phyloP scores from a whole-genome alignment of 2,329 filamentous ascomycete genomes.

The Diaporthe vaccinii region DNA sequence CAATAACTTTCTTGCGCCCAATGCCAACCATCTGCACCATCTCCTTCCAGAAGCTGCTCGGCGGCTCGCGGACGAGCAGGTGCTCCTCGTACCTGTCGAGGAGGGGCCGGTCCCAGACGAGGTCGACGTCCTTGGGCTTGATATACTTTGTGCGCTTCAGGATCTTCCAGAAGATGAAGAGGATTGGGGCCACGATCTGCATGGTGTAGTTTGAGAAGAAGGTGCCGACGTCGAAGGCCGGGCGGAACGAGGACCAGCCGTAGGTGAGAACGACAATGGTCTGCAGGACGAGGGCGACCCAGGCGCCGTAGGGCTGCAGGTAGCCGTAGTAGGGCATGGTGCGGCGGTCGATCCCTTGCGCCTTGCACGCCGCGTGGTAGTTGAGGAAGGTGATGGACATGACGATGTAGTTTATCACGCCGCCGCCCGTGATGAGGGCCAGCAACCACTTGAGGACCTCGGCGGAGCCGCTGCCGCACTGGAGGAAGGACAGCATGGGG shows the following conservation, averaged over 20 bases:
- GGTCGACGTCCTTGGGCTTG: conserved; percentile 67
- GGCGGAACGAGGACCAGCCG: conserved; percentile 61
- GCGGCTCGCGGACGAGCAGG: conserved; percentile 20
- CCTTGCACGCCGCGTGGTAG: conserved; percentile 39
- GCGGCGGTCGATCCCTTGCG: conserved; percentile 52
- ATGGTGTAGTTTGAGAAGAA: conserved; percentile 67
- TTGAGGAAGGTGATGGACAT: conserved; percentile 41
- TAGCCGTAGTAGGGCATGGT: conserved; percentile 69
- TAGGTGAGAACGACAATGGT: conserved; percentile 62
- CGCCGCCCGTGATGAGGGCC: conserved; percentile 68
- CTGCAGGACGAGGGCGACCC: conserved; percentile 59
- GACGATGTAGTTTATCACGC: conserved; percentile 74
- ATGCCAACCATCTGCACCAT: conserved; percentile 39
- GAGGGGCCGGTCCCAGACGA: conserved; percentile 72
- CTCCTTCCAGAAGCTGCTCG: conserved; percentile 40
- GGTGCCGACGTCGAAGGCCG: conserved; percentile 46
- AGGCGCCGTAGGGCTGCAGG: conserved; percentile 71
- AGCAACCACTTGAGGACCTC: conserved; percentile 61
- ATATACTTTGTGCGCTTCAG: conserved; percentile 70
- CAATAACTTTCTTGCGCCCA: conserved; percentile 18
- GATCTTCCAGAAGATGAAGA: conserved; percentile 74
- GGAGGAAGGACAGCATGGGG: conserved; percentile 55
- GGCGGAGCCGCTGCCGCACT: conserved; percentile 37
- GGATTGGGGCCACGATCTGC: conserved; percentile 65
- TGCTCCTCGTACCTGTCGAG: conserved; percentile 62